Percentiles rank a stretch among this genome's conserved stretches.
Conservation (phyloP, 2,329 filamentous ascomycete species). For the Colletotrichum cereale region DNA sequence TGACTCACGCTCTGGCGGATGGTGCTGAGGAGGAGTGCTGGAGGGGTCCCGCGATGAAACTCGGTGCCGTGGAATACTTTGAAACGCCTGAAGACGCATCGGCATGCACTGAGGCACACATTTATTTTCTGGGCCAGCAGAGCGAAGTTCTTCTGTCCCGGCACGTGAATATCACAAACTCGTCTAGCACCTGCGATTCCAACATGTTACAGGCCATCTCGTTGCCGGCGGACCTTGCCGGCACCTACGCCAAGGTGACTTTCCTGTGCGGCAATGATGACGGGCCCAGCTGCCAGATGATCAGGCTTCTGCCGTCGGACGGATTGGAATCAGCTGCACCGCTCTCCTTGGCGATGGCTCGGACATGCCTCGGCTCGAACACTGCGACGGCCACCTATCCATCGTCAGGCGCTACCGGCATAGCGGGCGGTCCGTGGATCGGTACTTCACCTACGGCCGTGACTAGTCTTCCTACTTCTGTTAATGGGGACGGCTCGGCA, state of each 20-base stretch:
- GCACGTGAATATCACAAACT: not conserved
- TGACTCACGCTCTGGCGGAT: not conserved
- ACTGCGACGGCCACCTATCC: not conserved
- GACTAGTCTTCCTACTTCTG: not conserved
- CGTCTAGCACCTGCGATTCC: not conserved
- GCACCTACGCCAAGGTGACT: not conserved
- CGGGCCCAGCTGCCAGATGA: not conserved
- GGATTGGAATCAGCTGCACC: not conserved
- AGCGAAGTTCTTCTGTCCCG: not conserved
- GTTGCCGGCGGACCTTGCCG: not conserved
- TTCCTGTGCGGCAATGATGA: conserved; percentile 4
- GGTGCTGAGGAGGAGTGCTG: not conserved
- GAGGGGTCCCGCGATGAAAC: not conserved
- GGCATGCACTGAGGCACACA: not conserved
- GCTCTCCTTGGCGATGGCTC: not conserved
- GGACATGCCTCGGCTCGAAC: not conserved
- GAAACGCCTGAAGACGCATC: not conserved
- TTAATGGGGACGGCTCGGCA: not conserved
- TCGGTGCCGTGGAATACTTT: not conserved
- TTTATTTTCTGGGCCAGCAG: conserved; percentile 4
- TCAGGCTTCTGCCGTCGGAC: not conserved
- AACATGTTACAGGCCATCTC: conserved; percentile 2
- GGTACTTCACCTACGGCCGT: not conserved
- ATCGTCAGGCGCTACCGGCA: not conserved
- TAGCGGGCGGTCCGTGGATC: not conserved